phyloP scores from a whole-genome alignment of 2,329 filamentous ascomycete species.

The Fusarium multiceps region DNA sequence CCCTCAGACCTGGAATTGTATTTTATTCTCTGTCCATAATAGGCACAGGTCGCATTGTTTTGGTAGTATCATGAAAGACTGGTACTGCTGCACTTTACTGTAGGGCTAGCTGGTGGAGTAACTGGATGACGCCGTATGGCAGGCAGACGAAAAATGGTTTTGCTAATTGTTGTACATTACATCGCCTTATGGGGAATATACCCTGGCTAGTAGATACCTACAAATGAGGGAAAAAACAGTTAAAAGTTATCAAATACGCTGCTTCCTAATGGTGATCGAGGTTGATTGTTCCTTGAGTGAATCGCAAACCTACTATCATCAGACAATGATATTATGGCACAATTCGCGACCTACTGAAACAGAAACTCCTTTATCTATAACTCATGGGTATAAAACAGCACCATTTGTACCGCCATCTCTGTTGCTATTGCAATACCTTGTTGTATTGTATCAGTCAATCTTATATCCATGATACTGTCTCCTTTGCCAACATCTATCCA shows the following conservation, averaged over 20 bases:
- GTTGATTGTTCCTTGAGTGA: not conserved
- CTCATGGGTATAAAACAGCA: not conserved
- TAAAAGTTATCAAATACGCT: conserved; percentile 41
- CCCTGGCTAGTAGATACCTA: conserved; percentile 44
- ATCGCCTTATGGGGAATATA: conserved; percentile 16
- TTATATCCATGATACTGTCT: not conserved
- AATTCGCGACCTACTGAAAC: not conserved
- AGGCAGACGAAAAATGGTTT: conserved; percentile 33
- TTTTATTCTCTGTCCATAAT: conserved; percentile 25
- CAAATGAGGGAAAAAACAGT: conserved; percentile 47
- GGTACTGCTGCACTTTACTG: conserved; percentile 43
- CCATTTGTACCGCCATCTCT: not conserved
- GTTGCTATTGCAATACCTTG: not conserved
- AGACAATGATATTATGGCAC: not conserved
- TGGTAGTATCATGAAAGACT: conserved; percentile 41
- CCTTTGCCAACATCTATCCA: not conserved
- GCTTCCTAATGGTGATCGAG: conserved; percentile 2
- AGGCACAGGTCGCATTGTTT: conserved; percentile 36
- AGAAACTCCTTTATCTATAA: not conserved
- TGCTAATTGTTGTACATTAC: conserved; percentile 45
- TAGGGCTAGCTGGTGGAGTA: conserved; percentile 44
- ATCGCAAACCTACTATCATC: not conserved
- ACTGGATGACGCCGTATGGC: conserved; percentile 27
- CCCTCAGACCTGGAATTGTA: conserved; percentile 39
- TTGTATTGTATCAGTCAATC: not conserved